phyloP scores from a whole-genome alignment of 1,284 basidiomycete genomes.

The Takashimella koratensis region DNA sequence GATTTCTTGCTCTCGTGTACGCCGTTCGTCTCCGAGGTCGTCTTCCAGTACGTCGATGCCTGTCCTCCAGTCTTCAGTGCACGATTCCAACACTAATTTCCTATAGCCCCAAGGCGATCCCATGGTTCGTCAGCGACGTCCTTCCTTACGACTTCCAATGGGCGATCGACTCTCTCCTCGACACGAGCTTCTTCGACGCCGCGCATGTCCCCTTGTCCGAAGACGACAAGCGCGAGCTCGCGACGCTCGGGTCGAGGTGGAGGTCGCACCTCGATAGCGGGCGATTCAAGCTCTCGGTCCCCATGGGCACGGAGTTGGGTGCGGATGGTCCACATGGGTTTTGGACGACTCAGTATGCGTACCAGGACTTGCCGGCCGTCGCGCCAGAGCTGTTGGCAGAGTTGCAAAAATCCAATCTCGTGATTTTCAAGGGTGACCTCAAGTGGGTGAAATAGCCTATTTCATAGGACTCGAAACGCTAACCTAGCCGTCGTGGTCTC shows the following conservation, averaged over 20 bases:
- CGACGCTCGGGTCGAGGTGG: conserved; percentile 69
- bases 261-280: conserved; percentile 64
- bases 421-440: conserved; percentile 94
- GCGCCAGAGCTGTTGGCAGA: conserved; percentile 61
- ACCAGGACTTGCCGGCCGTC: conserved; percentile 68
- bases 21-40: conserved; percentile 70
- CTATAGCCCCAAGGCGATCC: conserved; percentile 74
- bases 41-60: conserved; percentile 73
- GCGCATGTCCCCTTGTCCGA: conserved; percentile 53
- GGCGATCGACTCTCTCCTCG: conserved; percentile 52
- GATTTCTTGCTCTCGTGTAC: conserved; percentile 89
- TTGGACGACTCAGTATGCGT: conserved; percentile 80
- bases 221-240: conserved; percentile 49
- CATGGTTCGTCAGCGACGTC: conserved; percentile 86
- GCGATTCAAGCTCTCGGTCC: conserved; percentile 69
- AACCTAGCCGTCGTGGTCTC: neutral
- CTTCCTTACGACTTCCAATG: conserved; percentile 71
- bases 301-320: conserved; percentile 63
- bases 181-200: conserved; percentile 55
- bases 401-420: conserved; percentile 66
- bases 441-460: conserved; percentile 57
- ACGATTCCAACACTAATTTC: conserved; percentile 21
- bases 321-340: conserved; percentile 54
- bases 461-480: too few relatives aligned
- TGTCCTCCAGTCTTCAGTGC: neutral